Evolutionary conservation across 177 flowering plant species (phyloP).

Genomic region (Vitis hybrid): DNA sequence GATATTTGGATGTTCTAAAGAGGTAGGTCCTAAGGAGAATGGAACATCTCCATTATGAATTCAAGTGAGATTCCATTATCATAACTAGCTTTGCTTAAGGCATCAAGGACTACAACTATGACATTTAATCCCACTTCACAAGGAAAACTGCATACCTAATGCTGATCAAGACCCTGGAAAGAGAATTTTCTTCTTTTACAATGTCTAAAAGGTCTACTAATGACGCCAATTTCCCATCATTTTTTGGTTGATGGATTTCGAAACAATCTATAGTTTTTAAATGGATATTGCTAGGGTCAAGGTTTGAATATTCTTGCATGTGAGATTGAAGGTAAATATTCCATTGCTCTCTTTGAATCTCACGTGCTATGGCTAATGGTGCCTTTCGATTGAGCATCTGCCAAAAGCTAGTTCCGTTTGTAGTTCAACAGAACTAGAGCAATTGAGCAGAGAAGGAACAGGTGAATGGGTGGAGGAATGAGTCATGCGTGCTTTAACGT

Average conservation of each 20-base stretch:
- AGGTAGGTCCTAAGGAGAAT: too few species aligned
- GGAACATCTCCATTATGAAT: conserved; percentile 41
- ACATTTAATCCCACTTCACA: conserved; percentile 53
- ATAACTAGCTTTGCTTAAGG: conserved; percentile 56
- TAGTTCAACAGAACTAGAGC: too few species aligned
- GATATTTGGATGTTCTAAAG: too few species aligned
- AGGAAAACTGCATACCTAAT: conserved; percentile 89
- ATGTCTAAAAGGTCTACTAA: conserved; percentile 62
- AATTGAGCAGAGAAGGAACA: too few species aligned
- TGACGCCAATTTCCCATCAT: conserved; percentile 45
- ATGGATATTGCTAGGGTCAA: conserved; percentile 63
- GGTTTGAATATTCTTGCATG: conserved; percentile 67
- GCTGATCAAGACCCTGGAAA: conserved; percentile 67
- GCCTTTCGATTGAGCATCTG: too few species aligned
- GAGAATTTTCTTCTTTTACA: conserved; percentile 8
- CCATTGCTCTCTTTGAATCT: conserved; percentile 28
- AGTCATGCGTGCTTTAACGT: too few species aligned
- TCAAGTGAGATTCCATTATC: conserved; percentile 40
- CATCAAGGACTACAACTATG: conserved; percentile 50
- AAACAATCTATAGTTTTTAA: conserved; percentile 13
- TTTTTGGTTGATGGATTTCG: conserved; percentile 60
- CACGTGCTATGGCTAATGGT: conserved; percentile 5
- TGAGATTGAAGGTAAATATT: conserved; percentile 25
- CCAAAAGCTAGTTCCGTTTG: too few species aligned
- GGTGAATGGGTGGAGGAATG: too few species aligned